A percentile compares a stretch with the other conserved stretches of the same genome.
phyloP scores from a whole-genome alignment of 805 yeast species.

The Cyberlindnera maritima region DNA sequence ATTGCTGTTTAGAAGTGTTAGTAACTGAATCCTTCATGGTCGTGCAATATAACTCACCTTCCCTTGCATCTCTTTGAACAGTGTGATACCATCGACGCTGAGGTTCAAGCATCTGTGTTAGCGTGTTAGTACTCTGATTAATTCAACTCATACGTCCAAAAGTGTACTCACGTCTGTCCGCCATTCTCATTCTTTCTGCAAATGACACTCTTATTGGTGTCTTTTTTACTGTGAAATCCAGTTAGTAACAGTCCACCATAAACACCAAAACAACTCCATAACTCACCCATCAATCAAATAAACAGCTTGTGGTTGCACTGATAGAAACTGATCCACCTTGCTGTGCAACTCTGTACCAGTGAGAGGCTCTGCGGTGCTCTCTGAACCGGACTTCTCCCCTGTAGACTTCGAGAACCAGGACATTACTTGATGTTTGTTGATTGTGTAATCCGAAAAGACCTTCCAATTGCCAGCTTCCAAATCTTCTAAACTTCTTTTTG shows the following conservation, averaged over 20 bases:
- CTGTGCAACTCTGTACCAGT: neutral
- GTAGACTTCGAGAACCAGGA: neutral
- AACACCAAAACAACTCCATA: too few relatives aligned
- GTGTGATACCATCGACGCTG: slow-evolving; percentile 36
- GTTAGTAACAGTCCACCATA: neutral
- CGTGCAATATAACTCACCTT: slow-evolving; percentile 23
- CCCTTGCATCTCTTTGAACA: slow-evolving; percentile 48
- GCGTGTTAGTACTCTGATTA: neutral
- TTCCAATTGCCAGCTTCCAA: too few relatives aligned
- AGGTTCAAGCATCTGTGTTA: slow-evolving; percentile 41
- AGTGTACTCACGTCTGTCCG: slow-evolving; percentile 35
- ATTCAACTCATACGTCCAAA: too few relatives aligned
- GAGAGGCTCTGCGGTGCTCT: neutral
- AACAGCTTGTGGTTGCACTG: slow-evolving; percentile 13
- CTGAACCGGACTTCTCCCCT: neutral
- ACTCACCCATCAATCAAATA: slow-evolving; percentile 26
- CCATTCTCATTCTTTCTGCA: slow-evolving; percentile 43
- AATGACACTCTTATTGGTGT: slow-evolving; percentile 36
- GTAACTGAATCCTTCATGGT: neutral
- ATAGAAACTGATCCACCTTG: slow-evolving; percentile 14
- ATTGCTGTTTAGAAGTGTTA: slow-evolving; percentile 29
- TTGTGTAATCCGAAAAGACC: too few relatives aligned
- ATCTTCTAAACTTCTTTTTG: too few relatives aligned
- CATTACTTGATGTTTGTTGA: too few relatives aligned
- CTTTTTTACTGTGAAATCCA: slow-evolving; percentile 15